phyloP scores from a whole-genome alignment of 2,329 filamentous ascomycete genomes.

The Beauveria caledonica region DNA sequence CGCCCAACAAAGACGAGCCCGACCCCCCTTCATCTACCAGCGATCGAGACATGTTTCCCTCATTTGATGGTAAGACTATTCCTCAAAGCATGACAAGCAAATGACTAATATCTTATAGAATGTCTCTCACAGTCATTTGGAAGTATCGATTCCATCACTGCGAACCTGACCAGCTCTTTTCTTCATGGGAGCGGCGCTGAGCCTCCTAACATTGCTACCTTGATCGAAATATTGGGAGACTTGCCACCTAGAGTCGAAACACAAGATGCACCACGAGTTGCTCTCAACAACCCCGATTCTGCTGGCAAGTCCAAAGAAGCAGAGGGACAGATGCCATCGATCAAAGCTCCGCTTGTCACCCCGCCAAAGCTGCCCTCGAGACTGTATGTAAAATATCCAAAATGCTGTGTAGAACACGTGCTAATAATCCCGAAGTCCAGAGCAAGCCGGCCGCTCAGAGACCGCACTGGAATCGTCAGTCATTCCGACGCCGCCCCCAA shows the following conservation, averaged over 20 bases:
- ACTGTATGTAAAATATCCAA: constrained; percentile 18
- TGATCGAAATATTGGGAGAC: constrained; percentile 5
- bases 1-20: constrained; percentile 3
- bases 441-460: not conserved
- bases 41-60: constrained; percentile 2
- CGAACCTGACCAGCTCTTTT: not conserved
- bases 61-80: constrained; percentile 1
- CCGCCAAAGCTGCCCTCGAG: constrained; percentile 22
- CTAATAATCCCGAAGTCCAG: not conserved
- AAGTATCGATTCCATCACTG: constrained; percentile 1
- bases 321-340: not conserved
- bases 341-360: constrained; percentile 20
- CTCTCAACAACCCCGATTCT: not conserved
- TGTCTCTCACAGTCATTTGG: constrained; percentile 6
- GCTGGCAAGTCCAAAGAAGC: not conserved
- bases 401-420: not conserved
- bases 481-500: constrained; percentile 8
- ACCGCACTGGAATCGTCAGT: not conserved
- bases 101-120: not conserved
- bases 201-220: not conserved
- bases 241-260: not conserved
- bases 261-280: not conserved
- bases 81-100: not conserved
- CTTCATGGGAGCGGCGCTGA: not conserved
- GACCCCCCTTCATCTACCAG: not conserved